Evolutionary conservation across 2,329 filamentous ascomycete genomes (phyloP).

Genomic region (Fusarium mangiferae): DNA sequence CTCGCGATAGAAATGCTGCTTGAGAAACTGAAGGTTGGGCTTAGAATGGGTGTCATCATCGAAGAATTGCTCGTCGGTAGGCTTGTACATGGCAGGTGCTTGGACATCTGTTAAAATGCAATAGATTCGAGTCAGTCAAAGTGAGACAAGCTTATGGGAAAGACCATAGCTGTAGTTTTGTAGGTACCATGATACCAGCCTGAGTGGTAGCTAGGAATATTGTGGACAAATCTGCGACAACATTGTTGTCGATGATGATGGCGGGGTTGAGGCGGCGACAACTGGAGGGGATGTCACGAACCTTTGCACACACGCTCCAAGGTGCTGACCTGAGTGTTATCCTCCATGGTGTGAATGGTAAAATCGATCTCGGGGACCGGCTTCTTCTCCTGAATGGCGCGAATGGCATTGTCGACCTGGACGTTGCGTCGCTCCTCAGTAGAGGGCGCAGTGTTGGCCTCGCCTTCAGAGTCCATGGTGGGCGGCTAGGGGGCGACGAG

Average conservation of each 20-base stretch:
- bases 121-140: conserved; percentile 31
- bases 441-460: conserved; percentile 46
- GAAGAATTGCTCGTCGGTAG: conserved; percentile 94
- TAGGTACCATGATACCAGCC: neutral
- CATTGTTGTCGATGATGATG: conserved; percentile 26
- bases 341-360: conserved; percentile 97
- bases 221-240: conserved; percentile 27
- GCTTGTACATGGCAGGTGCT: conserved; percentile 92
- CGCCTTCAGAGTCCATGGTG: conserved; percentile 59
- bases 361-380: conserved; percentile 98
- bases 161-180: neutral
- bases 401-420: conserved; percentile 88
- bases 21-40: conserved; percentile 92
- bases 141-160: neutral
- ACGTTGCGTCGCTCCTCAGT: conserved; percentile 61
- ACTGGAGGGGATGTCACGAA: conserved; percentile 57
- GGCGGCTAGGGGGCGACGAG: conserved; percentile 34
- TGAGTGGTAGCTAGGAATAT: neutral
- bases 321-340: conserved; percentile 94
- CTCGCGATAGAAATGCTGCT: conserved; percentile 98
- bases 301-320: conserved; percentile 98
- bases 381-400: conserved; percentile 94
- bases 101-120: conserved; percentile 79
- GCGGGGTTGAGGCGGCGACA: conserved; percentile 34
- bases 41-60: conserved; percentile 86